Percentiles rank a stretch among this genome's conserved stretches.
Conservation (phyloP, 2,329 filamentous ascomycete genomes). For the Trichoderma sp. region DNA sequence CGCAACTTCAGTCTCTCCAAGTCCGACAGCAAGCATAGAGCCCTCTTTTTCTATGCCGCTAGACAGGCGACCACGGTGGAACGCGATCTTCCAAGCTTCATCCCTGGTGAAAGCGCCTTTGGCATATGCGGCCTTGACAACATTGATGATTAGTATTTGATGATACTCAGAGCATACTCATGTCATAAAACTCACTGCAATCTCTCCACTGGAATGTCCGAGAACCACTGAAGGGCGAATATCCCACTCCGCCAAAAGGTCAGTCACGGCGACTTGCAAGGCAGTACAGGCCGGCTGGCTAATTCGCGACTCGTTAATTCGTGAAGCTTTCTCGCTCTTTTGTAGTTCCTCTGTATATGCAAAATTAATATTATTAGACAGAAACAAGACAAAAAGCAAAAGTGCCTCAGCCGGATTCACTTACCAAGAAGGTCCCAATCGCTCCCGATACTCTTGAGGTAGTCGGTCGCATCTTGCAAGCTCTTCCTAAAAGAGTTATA, state of each 20-base stretch:
- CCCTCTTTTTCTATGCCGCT: conserved; percentile 14
- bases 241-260: not conserved
- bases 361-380: no score
- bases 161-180: not conserved
- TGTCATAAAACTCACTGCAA: not conserved
- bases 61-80: not conserved
- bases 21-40: conserved; percentile 25
- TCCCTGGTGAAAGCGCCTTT: no score
- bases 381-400: no score
- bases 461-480: not conserved
- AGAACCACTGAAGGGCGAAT: not conserved
- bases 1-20: conserved; percentile 10
- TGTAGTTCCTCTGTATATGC: no score
- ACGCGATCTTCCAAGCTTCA: not conserved
- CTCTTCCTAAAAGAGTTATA: not conserved
- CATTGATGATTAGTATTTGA: no score
- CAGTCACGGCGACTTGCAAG: not conserved
- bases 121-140: no score
- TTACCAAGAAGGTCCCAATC: not conserved
- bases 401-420: no score
- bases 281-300: not conserved
- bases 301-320: not conserved
- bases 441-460: not conserved
- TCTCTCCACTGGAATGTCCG: conserved; percentile 15
- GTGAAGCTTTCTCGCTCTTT: not conserved